phyloP scores from a whole-genome alignment of 2,329 filamentous ascomycete genomes.

The Helminthosporium solani region DNA sequence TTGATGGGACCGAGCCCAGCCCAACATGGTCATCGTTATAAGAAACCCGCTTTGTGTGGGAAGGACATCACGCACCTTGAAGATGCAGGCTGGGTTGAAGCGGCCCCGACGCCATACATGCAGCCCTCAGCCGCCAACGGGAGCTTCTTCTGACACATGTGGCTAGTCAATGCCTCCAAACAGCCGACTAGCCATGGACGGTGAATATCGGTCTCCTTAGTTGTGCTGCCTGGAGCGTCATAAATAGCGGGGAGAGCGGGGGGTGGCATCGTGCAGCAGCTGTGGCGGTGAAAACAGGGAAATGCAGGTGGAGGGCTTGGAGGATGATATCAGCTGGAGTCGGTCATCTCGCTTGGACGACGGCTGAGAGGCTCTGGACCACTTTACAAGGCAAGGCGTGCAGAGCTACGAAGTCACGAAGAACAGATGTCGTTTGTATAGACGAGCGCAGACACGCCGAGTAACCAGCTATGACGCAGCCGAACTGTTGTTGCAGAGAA shows the following conservation, averaged over 20 bases:
- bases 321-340: no score
- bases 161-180: slow-evolving; percentile 9
- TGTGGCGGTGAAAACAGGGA: slow-evolving; percentile 16
- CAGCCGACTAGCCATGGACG: neutral
- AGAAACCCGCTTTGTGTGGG: slow-evolving; percentile 7
- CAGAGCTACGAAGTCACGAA: no score
- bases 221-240: slow-evolving; percentile 26
- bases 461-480: no score
- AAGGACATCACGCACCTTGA: neutral
- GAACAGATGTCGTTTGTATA: no score
- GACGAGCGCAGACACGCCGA: no score
- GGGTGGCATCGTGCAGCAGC: slow-evolving; percentile 11
- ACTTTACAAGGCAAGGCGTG: no score
- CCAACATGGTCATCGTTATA: neutral
- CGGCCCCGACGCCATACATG: slow-evolving; percentile 8
- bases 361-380: no score
- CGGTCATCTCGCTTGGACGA: no score
- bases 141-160: slow-evolving; percentile 5
- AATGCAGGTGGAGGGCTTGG: no score
- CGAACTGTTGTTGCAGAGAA: no score
- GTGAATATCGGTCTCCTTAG: no score
- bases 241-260: slow-evolving; percentile 24
- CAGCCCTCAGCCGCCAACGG: slow-evolving; percentile 3
- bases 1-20: neutral
- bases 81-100: neutral